Conservation (phyloP, 768 basidiomycete genomes). For the Saitozyma podzolica region DNA sequence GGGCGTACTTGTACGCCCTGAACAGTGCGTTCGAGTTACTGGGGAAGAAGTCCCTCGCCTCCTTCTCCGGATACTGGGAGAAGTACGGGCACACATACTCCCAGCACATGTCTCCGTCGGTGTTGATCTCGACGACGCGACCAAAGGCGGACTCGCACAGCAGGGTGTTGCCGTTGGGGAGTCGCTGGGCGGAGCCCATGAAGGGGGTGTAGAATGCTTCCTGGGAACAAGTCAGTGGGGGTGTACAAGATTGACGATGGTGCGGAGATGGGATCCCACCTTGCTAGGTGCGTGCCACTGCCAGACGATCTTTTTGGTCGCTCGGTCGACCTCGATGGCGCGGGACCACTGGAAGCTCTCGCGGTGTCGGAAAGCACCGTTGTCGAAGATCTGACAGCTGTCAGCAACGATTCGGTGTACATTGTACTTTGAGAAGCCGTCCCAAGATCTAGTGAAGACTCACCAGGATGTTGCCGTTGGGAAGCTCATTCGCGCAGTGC, state of each 20-base stretch:
- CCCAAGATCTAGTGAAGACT: neutral
- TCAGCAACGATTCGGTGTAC: constrained; percentile 3
- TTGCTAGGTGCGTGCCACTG: constrained; percentile 16
- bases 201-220: constrained; percentile 26
- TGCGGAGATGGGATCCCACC: neutral
- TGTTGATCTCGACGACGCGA: constrained; percentile 27
- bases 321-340: constrained; percentile 23
- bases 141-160: constrained; percentile 22
- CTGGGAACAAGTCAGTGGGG: neutral
- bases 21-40: constrained; percentile 15
- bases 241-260: neutral
- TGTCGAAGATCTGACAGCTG: constrained; percentile 34
- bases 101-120: constrained; percentile 32
- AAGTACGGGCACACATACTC: constrained; percentile 25
- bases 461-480: constrained; percentile 13
- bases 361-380: constrained; percentile 37
- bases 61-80: constrained; percentile 42
- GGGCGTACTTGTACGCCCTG: constrained; percentile 20
- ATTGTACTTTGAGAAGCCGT: neutral
- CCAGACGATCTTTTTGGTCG: constrained; percentile 26
- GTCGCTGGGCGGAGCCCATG: constrained; percentile 22
- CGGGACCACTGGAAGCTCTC: constrained; percentile 29
- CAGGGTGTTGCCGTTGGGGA: constrained; percentile 23
- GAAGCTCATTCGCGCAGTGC: constrained; percentile 8
- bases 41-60: constrained; percentile 45